phyloP scores from a whole-genome alignment of 441 rosid species.

The Gossypium trilobum region DNA sequence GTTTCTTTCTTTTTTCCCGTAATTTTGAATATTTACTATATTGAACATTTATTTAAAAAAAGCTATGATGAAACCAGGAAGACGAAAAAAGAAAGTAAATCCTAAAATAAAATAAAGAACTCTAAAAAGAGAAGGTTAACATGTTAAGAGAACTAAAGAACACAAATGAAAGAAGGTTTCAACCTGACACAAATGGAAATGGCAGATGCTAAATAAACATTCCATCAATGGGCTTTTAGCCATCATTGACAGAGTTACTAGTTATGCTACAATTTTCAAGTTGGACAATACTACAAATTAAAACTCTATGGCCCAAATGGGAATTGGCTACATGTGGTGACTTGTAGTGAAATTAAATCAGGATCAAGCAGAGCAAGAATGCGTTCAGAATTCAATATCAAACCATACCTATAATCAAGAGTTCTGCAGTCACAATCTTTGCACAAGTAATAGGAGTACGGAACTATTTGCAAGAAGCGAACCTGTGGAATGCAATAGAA shows the following conservation, averaged over 20 bases:
- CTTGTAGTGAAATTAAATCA: neutral
- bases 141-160: neutral
- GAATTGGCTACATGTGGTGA: neutral
- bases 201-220: neutral
- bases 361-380: neutral
- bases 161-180: neutral
- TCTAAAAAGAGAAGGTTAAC: neutral
- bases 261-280: conserved; percentile 1
- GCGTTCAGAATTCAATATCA: neutral
- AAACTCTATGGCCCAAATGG: neutral
- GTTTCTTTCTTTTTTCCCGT: neutral
- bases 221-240: neutral
- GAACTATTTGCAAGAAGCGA: conserved; percentile 73
- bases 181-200: neutral
- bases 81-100: neutral
- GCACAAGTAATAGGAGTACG: conserved; percentile 91
- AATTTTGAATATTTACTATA: neutral
- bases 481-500: conserved; percentile 45
- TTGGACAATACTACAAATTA: neutral
- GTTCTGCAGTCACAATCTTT: conserved; percentile 81
- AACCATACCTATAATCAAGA: conserved; percentile 72
- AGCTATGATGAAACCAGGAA: neutral
- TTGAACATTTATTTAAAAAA: neutral
- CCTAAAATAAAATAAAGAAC: neutral
- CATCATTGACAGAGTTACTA: neutral